Conservation (phyloP, 139 green algal species). For the Chlorokybus atmophyticus region DNA sequence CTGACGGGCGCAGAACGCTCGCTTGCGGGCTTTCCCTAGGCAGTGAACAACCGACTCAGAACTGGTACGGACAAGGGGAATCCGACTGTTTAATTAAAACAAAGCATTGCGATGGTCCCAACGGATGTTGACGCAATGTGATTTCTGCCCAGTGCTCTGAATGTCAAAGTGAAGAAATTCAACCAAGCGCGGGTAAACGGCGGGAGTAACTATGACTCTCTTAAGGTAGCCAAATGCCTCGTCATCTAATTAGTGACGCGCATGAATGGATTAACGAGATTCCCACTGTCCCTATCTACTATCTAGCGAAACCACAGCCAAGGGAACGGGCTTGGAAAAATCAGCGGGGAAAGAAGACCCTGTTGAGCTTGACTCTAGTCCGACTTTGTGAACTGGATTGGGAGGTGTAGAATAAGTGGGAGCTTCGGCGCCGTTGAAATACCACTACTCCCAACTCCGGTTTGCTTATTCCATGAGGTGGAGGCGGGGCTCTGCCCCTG, state of each 20-base stretch:
- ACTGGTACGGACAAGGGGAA: constrained; percentile 90
- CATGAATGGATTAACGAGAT: constrained; percentile 75
- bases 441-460: constrained; percentile 73
- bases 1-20: constrained; percentile 48
- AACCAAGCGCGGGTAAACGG: constrained; percentile 90
- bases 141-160: constrained; percentile 95
- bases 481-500: constrained; percentile 53
- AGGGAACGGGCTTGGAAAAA: too few relatives aligned
- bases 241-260: constrained; percentile 60
- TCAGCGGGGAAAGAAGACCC: too few relatives aligned
- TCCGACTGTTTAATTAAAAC: constrained; percentile 97
- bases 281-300: too few relatives aligned
- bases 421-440: constrained; percentile 66
- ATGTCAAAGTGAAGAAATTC: constrained; percentile 95
- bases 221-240: constrained; percentile 65
- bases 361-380: too few relatives aligned
- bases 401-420: constrained; percentile 74
- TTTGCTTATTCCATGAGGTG: constrained; percentile 82
- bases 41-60: constrained; percentile 82
- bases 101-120: constrained; percentile 84
- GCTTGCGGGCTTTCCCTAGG: constrained; percentile 44
- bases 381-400: constrained; percentile 68
- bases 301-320: too few relatives aligned
- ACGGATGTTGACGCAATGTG: constrained; percentile 89
- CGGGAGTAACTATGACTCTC: constrained; percentile 83